phyloP scores from a whole-genome alignment of 768 basidiomycete species.

The Holtermanniella nyarrowii region DNA sequence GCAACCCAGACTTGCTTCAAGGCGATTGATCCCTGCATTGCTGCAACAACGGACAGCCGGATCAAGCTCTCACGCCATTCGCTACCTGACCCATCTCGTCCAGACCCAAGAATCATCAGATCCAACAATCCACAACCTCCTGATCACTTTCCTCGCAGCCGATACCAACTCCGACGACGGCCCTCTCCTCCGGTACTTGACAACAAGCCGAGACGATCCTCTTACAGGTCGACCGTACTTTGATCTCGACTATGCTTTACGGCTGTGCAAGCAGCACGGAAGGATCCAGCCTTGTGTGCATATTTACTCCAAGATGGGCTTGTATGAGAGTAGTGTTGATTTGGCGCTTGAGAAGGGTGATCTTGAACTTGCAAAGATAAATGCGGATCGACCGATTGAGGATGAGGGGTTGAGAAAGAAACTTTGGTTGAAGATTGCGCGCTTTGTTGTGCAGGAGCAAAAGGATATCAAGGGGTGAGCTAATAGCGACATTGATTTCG shows the following conservation, averaged over 20 bases:
- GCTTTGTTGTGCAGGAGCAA: constrained; percentile 94
- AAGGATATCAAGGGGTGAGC: constrained; percentile 95
- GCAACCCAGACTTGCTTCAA: constrained; percentile 64
- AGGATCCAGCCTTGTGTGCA: constrained; percentile 83
- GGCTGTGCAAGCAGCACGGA: constrained; percentile 73
- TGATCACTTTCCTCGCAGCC: constrained; percentile 70
- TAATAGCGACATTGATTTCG: neutral
- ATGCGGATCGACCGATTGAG: constrained; percentile 89
- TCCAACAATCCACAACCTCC: constrained; percentile 82
- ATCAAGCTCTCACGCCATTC: constrained; percentile 64
- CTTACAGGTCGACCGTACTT: constrained; percentile 80
- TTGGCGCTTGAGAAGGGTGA: constrained; percentile 89
- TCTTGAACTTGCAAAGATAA: constrained; percentile 83
- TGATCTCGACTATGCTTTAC: constrained; percentile 90
- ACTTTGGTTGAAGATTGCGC: constrained; percentile 97
- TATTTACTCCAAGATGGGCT: constrained; percentile 94
- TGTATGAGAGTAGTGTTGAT: constrained; percentile 94
- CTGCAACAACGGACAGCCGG: constrained; percentile 64
- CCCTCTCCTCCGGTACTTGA: constrained; percentile 61
- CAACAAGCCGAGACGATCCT: constrained; percentile 68
- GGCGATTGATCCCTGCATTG: constrained; percentile 78
- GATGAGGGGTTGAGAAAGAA: constrained; percentile 79
- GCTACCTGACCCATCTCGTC: constrained; percentile 75
- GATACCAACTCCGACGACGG: constrained; percentile 42
- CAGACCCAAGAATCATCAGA: constrained; percentile 71